Conservation (phyloP, 1,284 basidiomycete genomes). For the Coniferiporia sulphurascens region DNA sequence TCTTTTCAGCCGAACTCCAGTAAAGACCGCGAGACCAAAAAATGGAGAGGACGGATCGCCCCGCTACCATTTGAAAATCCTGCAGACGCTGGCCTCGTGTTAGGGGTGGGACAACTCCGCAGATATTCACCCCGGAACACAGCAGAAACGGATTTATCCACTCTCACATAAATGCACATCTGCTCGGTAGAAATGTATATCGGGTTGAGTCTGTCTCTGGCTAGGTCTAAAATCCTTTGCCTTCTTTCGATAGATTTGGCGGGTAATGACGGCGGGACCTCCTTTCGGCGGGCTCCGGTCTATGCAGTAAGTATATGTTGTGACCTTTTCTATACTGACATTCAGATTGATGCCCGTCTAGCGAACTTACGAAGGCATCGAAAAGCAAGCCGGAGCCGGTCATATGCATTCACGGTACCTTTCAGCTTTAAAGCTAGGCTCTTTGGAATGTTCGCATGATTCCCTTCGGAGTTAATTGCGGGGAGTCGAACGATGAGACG, state of each 20-base stretch:
- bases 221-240: too few relatives aligned
- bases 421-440: background rate
- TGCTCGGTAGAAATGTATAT: too few relatives aligned
- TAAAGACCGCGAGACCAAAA: background rate
- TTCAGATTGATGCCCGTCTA: too few relatives aligned
- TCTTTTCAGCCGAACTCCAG: background rate
- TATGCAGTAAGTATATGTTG: too few relatives aligned
- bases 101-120: background rate
- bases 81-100: background rate
- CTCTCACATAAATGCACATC: background rate
- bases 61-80: background rate
- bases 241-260: too few relatives aligned
- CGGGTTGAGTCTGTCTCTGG: too few relatives aligned
- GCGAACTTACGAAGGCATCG: too few relatives aligned
- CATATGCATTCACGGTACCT: background rate
- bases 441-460: background rate
- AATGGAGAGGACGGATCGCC: background rate
- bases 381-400: too few relatives aligned
- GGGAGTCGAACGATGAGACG: background rate
- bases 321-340: too few relatives aligned
- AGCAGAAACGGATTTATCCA: background rate
- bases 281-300: too few relatives aligned
- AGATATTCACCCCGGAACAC: background rate
- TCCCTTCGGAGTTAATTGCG: background rate
- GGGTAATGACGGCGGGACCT: too few relatives aligned